Base-by-base conservation (phyloP, 495 filamentous ascomycete species). In the Xylaria grammica region DNA sequence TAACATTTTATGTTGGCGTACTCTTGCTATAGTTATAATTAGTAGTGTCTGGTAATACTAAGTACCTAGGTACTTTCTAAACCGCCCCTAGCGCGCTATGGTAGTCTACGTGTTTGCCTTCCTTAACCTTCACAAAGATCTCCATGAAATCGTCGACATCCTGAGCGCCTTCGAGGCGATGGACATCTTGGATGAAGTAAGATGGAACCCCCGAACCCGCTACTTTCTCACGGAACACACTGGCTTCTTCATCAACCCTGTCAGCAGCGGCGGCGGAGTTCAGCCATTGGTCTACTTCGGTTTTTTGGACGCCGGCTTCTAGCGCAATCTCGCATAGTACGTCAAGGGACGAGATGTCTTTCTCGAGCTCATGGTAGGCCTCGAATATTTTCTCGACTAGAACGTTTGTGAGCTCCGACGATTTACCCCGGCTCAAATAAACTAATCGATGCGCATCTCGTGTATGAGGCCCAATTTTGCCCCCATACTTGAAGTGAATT, bases 391-490 rank as follows among this genome's bases (percentile, higher is more conserved):
- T 55, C 34, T 42, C 52, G 9, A 40, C 52, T 17, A 55, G 52
- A 20, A 19, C 52, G 22, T 40, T 27, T 6, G 52, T 42, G 20
- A 38, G 24, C 34, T 55, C 52, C 0, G 52, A 11, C n/a, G 52
- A 9, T 40, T 40, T 55, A 40, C 52, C 20, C 13, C 52, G 52
- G 52, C 51, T 55, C 20, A 40, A 32, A 19, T 55, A 34, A 13
- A 53, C 51, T 22, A 53, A 29, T 19, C 54, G 40, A 58, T 58
- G 54, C 17, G 54, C 54, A 17, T 42, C 54, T 45, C 54, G 40
- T 15, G 54, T 58, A 32, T 58, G 36, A 2, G 54, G 36, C 22
- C 54, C 34, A 3, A 42, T 45, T 22, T 13, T 45, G 36, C 54
- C 54, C 17, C 54, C 36, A 13, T 58, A 34, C 27, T 58, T 45